Conservation (phyloP, 176 grass and related monocot genomes). For the Avena eriantha region DNA sequence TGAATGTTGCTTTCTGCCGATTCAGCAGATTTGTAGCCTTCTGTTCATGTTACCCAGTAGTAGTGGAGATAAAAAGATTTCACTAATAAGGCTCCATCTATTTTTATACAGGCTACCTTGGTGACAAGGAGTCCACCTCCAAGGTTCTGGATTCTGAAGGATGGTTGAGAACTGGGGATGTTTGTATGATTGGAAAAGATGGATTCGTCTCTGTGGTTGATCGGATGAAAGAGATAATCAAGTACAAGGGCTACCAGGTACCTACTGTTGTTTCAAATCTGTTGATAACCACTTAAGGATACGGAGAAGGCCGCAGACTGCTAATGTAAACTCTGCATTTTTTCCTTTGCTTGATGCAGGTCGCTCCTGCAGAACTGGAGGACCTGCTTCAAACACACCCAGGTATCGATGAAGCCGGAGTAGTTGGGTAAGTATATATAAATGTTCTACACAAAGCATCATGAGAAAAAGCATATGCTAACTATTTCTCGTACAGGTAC, state of each 20-base stretch:
- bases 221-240: conserved; percentile 64
- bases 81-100: background rate
- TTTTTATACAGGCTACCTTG: conserved; percentile 50
- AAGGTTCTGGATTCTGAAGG: conserved; percentile 51
- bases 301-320: background rate
- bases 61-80: background rate
- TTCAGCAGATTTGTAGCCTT: conserved; percentile 5
- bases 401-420: conserved; percentile 52
- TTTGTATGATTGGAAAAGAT: conserved; percentile 56
- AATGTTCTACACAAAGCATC: too few relatives aligned
- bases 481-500: conserved; percentile 35
- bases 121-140: conserved; percentile 51
- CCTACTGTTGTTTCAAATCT: background rate
- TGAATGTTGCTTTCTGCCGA: conserved; percentile 29
- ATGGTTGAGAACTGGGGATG: conserved; percentile 62
- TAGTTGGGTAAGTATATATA: conserved; percentile 48
- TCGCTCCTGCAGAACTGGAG: conserved; percentile 57
- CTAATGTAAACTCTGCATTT: conserved; percentile 13
- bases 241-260: conserved; percentile 74
- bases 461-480: background rate
- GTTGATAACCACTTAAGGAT: background rate
- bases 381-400: conserved; percentile 57
- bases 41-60: background rate
- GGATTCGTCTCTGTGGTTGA: conserved; percentile 55
- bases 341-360: conserved; percentile 35